Percentiles rank a stretch among this genome's conserved stretches.
These are phyloP conservation scores for Comarum palustre DNA, from an alignment of 306 rosid genomes.

Conservation along the genomic window DNA sequence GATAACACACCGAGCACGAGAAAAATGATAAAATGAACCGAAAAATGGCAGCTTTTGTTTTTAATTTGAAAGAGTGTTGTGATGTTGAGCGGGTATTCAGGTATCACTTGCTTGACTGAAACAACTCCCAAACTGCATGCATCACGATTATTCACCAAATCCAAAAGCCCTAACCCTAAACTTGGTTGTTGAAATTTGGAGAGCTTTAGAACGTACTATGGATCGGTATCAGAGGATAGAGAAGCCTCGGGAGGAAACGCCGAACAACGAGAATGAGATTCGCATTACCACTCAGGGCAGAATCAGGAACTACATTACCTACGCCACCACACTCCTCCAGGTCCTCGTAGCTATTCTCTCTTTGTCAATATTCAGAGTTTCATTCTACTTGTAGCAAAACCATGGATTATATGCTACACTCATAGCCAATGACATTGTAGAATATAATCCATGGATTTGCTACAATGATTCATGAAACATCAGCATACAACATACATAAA, in stretches of 20 bases:
- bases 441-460: too few relatives aligned
- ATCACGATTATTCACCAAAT: not conserved
- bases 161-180: slow-evolving; percentile 15
- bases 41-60: too few relatives aligned
- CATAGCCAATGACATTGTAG: not conserved
- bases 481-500: too few relatives aligned
- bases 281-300: slow-evolving; percentile 22
- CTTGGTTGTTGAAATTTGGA: not conserved
- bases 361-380: not conserved
- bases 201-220: too few relatives aligned
- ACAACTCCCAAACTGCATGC: slow-evolving; percentile 8
- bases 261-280: slow-evolving; percentile 7
- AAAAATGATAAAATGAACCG: too few relatives aligned
- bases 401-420: not conserved
- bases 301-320: slow-evolving; percentile 34
- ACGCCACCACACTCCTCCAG: slow-evolving; percentile 30
- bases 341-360: not conserved
- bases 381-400: not conserved
- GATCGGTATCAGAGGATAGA: slow-evolving; percentile 32
- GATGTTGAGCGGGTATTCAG: slow-evolving; percentile 20
- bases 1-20: too few relatives aligned
- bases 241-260: slow-evolving; percentile 26
- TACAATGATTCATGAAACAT: too few relatives aligned
- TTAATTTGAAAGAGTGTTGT: too few relatives aligned
- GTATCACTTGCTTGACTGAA: not conserved